phyloP scores from a whole-genome alignment of 768 basidiomycete species.

The Sarcomyxa edulis region DNA sequence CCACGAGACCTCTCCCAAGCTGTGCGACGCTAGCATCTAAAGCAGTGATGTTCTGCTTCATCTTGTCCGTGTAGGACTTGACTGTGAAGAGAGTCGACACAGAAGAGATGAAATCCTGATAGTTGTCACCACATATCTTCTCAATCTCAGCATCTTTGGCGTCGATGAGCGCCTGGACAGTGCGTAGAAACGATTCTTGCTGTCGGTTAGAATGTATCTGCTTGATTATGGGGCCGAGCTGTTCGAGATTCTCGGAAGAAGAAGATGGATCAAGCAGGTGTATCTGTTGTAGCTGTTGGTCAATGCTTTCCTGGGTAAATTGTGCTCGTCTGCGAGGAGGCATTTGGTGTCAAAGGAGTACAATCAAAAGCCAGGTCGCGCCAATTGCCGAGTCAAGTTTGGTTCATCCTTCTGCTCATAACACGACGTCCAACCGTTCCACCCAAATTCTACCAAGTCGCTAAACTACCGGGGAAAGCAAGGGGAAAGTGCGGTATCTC shows the following conservation, averaged over 20 bases:
- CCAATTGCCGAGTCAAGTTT: slow-evolving; percentile 34
- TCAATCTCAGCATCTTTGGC: slow-evolving; percentile 97
- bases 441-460: background rate
- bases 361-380: slow-evolving; percentile 12
- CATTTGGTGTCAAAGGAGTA: slow-evolving; percentile 47
- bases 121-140: slow-evolving; percentile 92
- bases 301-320: slow-evolving; percentile 80
- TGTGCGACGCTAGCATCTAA: slow-evolving; percentile 86
- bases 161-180: slow-evolving; percentile 81
- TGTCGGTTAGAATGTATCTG: slow-evolving; percentile 85
- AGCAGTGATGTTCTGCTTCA: slow-evolving; percentile 86
- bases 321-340: slow-evolving; percentile 70
- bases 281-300: slow-evolving; percentile 88
- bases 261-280: slow-evolving; percentile 85
- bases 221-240: slow-evolving; percentile 91
- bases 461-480: too few species aligned
- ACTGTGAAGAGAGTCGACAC: slow-evolving; percentile 96
- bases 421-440: slow-evolving; percentile 17
- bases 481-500: background rate
- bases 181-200: slow-evolving; percentile 86
- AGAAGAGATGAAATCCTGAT: slow-evolving; percentile 96
- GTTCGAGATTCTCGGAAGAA: slow-evolving; percentile 91
- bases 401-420: slow-evolving; percentile 29
- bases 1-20: slow-evolving; percentile 81
- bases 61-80: slow-evolving; percentile 91